Conservation (phyloP, 2,329 filamentous ascomycete genomes). For the Fusarium algeriense region DNA sequence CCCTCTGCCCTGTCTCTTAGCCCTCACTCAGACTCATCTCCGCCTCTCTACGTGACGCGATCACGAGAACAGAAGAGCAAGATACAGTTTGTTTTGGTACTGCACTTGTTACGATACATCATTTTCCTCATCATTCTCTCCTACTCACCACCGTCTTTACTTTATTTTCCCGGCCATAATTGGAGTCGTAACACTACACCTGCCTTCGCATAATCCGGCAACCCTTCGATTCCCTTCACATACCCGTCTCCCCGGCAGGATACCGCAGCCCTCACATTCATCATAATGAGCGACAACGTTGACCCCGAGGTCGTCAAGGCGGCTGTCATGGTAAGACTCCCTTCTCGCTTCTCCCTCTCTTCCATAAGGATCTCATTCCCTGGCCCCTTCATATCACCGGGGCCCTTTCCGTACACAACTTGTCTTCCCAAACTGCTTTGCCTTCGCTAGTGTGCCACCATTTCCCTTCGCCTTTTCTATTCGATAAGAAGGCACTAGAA, state of each 20-base stretch:
- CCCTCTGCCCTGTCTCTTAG: not conserved
- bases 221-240: not conserved
- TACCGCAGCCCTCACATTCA: not conserved
- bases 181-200: not conserved
- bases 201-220: not conserved
- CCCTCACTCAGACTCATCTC: not conserved
- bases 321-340: constrained; percentile 38
- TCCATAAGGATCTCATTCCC: not conserved
- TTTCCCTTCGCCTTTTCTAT: not conserved
- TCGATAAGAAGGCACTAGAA: not conserved
- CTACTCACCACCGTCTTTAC: not conserved
- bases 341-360: not conserved
- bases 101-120: not conserved
- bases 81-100: not conserved
- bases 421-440: not conserved
- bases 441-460: not conserved
- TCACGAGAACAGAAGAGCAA: not conserved
- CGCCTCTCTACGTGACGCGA: not conserved
- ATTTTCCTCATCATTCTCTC: too few species aligned
- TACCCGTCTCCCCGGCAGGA: not conserved
- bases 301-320: not conserved
- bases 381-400: not conserved
- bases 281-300: constrained; percentile 34
- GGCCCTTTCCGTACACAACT: not conserved
- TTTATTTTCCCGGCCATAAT: not conserved